Evolutionary conservation across 768 basidiomycete species (phyloP).

Genomic region (Calocera cornea): DNA sequence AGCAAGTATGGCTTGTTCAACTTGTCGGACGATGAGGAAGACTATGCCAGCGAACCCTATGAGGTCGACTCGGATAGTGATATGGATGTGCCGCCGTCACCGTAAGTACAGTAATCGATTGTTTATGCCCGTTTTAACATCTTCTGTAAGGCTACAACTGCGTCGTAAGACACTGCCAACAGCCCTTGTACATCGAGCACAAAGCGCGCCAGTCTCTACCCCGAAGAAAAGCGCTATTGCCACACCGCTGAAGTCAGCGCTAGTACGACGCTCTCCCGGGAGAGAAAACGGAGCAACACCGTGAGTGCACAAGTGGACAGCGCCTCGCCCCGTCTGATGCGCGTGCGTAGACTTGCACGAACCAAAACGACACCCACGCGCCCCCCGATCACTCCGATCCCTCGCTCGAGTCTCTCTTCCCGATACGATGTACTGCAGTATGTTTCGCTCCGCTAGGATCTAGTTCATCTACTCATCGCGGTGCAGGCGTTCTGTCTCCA

Average conservation of each 20-base stretch:
- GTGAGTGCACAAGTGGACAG: neutral
- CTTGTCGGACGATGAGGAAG: neutral
- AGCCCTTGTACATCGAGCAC: neutral
- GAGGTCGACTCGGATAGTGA: neutral
- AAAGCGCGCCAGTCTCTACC: neutral
- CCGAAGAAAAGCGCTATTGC: neutral
- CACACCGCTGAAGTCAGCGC: neutral
- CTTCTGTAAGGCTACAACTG: neutral
- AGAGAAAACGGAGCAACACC: neutral
- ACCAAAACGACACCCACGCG: neutral
- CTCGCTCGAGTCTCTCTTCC: neutral
- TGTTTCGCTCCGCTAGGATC: neutral
- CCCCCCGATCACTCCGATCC: neutral
- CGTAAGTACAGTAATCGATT: neutral
- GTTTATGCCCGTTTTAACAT: neutral
- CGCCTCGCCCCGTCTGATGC: neutral
- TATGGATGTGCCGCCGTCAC: neutral
- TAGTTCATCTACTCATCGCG: neutral
- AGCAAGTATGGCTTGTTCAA: neutral
- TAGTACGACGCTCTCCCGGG: neutral
- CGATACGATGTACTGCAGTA: neutral
- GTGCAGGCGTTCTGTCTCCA: neutral
- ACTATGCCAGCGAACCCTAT: neutral
- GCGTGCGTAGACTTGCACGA: neutral
- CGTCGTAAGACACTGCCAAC: neutral